Base-by-base conservation (phyloP, 139 green algal genomes). In the Asterochloris erici region DNA sequence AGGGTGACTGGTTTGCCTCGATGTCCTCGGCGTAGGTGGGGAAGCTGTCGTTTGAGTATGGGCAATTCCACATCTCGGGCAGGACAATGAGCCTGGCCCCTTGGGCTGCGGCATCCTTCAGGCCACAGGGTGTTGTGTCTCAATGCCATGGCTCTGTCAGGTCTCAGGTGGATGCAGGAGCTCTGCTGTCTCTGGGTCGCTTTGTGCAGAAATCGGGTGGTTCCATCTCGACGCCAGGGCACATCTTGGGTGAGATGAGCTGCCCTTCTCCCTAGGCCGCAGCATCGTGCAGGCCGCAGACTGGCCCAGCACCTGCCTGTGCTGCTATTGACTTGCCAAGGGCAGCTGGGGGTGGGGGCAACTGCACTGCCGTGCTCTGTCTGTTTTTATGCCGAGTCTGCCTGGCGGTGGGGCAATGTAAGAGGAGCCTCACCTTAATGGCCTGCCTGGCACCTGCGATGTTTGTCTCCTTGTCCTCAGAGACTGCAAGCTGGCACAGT, bases 31-130 rank as follows among this genome's bases (percentile, higher is more conserved):
- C 95, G 85, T 97, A 98, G 17, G 75, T 87, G 21, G 96, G 95
- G 84, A 99, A 99, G 70, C 79, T 92, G 83, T 98, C 95, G 76
- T 99, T 99, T 71, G 89, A 94, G 89, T 99, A 99, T 24, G 96
- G 96, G 86, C 96, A 98, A 89, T 99, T 98, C 93, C 92, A 98
- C 91, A 98, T 98, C 84, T 98, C 90, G 16, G 95, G 95, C 21
- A 98, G 89, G 16, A 98, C 90, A 63, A 98, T 92, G 19, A 97
- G 77, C 63, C 90, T 64, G 4, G 94, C 92, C 15, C 92, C 93
- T 64, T 86, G 75, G 24, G 73, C 24, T 0, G 92, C 92, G 13
- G 94, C 94, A 63, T 92, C 87, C 81, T 94, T 81, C 68, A 54
- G 11, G 64, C 19, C 38, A 54, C 38, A 54, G 38, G 38, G 38